Conservation (phyloP, 768 basidiomycete genomes). For the Boletus pseudo-olivaceus region DNA sequence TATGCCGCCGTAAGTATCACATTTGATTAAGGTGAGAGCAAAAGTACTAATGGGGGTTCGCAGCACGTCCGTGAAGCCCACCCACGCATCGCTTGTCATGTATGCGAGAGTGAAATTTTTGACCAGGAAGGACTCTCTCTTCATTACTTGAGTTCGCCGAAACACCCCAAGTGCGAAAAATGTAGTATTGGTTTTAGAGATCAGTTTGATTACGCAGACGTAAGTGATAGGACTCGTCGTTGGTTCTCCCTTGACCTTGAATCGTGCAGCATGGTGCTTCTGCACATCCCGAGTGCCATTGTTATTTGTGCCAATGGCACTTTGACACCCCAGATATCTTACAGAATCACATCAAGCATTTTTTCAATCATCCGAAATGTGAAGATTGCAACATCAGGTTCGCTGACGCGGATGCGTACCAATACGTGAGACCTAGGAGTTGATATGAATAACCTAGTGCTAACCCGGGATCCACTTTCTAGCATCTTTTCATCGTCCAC, state of each 20-base stretch:
- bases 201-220: slow-evolving; percentile 24
- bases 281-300: slow-evolving; percentile 32
- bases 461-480: neutral
- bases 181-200: slow-evolving; percentile 29
- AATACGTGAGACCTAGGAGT: slow-evolving; percentile 30
- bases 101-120: slow-evolving; percentile 22
- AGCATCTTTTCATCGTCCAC: slow-evolving; percentile 31
- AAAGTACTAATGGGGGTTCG: neutral
- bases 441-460: neutral
- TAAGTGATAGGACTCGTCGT: slow-evolving; percentile 10
- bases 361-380: slow-evolving; percentile 46
- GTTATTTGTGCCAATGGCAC: slow-evolving; percentile 36
- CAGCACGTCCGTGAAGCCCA: slow-evolving; percentile 41
- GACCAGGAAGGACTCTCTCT: slow-evolving; percentile 20
- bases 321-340: slow-evolving; percentile 38
- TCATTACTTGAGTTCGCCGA: slow-evolving; percentile 28
- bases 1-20: slow-evolving; percentile 30
- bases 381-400: slow-evolving; percentile 41
- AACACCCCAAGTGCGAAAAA: slow-evolving; percentile 27
- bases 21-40: neutral
- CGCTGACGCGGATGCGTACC: slow-evolving; percentile 34
- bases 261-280: slow-evolving; percentile 28
- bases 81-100: slow-evolving; percentile 35
- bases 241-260: slow-evolving; percentile 10
- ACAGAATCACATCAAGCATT: slow-evolving; percentile 40